These are phyloP conservation scores for Eimeria mitis DNA, from an alignment of 169 alveolate species.

Conservation along the genomic window DNA sequence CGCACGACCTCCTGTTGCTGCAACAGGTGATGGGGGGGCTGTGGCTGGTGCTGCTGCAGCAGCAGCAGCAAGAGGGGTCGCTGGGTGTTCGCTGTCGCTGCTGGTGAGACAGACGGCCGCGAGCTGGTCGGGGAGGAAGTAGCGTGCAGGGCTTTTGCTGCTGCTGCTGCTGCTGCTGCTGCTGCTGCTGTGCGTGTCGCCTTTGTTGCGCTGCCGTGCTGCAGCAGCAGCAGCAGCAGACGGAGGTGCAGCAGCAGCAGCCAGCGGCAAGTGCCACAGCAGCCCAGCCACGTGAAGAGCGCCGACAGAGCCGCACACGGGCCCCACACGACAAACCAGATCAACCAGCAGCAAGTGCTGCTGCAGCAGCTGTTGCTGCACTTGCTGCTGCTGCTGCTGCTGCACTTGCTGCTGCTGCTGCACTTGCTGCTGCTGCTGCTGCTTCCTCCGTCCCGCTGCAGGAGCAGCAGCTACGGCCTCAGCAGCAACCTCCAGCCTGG, in stretches of 20 bases:
- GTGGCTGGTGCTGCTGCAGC: constrained; percentile 9
- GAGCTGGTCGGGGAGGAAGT: constrained; percentile 49
- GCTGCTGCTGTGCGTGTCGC: not conserved
- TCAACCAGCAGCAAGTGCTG: constrained; percentile 67
- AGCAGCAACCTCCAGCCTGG: constrained; percentile 59
- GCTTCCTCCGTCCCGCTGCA: not conserved
- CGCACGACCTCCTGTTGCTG: constrained; percentile 6
- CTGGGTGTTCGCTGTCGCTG: constrained; percentile 55
- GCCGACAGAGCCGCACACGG: constrained; percentile 62
- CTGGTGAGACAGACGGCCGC: constrained; percentile 21
- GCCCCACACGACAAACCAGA: constrained; percentile 47
- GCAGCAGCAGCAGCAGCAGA: constrained; percentile 39
- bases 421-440: constrained; percentile 31
- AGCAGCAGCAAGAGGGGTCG: not conserved
- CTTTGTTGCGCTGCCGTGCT: constrained; percentile 16
- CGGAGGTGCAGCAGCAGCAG: constrained; percentile 5
- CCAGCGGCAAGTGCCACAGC: constrained; percentile 61
- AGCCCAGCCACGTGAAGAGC: constrained; percentile 49
- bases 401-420: not conserved
- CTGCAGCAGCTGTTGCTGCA: constrained; percentile 5
- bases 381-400: constrained; percentile 16
- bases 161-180: constrained; percentile 10
- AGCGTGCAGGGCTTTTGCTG: constrained; percentile 21
- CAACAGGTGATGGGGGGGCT: constrained; percentile 24
- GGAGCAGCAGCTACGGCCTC: constrained; percentile 31